Conservation (phyloP, 2,329 filamentous ascomycete genomes). For the Xylariaceae sp. region DNA sequence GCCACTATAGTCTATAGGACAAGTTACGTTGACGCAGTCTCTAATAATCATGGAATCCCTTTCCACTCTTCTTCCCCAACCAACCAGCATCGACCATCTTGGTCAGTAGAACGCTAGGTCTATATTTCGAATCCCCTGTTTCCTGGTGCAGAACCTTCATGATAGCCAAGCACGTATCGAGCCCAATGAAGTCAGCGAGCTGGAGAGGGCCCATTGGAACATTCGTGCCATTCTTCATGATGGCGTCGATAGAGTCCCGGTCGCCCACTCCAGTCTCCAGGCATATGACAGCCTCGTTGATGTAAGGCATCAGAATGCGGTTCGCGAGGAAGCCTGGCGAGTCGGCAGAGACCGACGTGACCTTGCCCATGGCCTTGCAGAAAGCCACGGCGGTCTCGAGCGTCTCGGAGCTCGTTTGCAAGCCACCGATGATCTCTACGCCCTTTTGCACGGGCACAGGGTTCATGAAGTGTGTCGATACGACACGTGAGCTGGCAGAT, state of each 20-base stretch:
- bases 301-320: conserved; percentile 97
- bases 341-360: conserved; percentile 82
- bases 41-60: conserved; percentile 90
- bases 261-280: conserved; percentile 87
- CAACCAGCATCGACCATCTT: conserved; percentile 99
- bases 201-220: conserved; percentile 96
- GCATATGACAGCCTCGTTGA: conserved; percentile 94
- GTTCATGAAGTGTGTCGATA: conserved; percentile 99
- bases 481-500: conserved; percentile 77
- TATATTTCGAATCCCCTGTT: conserved; percentile 93
- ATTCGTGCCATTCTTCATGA: conserved; percentile 99
- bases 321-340: conserved; percentile 94
- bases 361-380: conserved; percentile 89
- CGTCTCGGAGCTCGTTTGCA: conserved; percentile 84
- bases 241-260: conserved; percentile 88
- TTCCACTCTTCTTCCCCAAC: conserved; percentile 95
- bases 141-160: conserved; percentile 93
- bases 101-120: conserved; percentile 77
- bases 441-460: conserved; percentile 95
- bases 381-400: conserved; percentile 79
- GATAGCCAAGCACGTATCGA: conserved; percentile 93
- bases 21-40: no score
- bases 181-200: conserved; percentile 92
- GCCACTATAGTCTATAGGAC: no score
- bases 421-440: conserved; percentile 91